Percentiles rank a stretch among this genome's conserved stretches.
phyloP scores from a whole-genome alignment of 2,329 filamentous ascomycete species.

The Ophiostoma angusticollis region DNA sequence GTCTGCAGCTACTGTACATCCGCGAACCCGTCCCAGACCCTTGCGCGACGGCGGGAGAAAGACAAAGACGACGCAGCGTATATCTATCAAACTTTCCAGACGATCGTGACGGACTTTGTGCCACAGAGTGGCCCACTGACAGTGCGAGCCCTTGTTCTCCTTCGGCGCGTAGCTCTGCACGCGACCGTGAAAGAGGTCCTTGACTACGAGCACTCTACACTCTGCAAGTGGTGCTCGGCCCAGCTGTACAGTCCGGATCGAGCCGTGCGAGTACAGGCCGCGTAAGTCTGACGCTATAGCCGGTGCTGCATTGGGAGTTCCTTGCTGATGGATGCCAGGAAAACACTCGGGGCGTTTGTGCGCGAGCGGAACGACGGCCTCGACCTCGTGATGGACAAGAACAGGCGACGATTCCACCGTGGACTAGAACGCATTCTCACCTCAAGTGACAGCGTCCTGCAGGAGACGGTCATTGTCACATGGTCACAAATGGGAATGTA shows the following conservation, averaged over 20 bases:
- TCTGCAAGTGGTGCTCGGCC: conserved; percentile 10
- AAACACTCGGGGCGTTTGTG: conserved; percentile 7
- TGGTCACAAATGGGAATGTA: conserved; percentile 14
- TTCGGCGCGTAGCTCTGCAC: conserved; percentile 10
- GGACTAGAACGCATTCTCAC: conserved; percentile 7
- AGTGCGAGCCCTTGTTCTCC: conserved; percentile 6
- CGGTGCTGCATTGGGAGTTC: too few species aligned
- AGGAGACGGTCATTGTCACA: conserved; percentile 10
- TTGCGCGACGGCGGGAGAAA: conserved; percentile 2
- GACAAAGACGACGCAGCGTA: neutral
- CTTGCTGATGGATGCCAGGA: conserved; percentile 6
- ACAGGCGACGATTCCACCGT: conserved; percentile 9
- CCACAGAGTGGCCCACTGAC: conserved; percentile 6
- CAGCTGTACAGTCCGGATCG: conserved; percentile 10
- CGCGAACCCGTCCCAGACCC: neutral
- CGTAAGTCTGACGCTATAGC: conserved; percentile 5
- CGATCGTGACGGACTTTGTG: neutral
- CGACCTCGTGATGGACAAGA: neutral
- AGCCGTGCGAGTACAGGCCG: conserved; percentile 12
- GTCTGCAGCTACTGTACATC: conserved; percentile 6
- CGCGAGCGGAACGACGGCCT: conserved; percentile 1
- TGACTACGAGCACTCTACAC: conserved; percentile 10
- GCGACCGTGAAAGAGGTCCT: conserved; percentile 1
- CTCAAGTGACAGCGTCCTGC: conserved; percentile 6
- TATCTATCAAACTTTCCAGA: neutral